A percentile compares a stretch with the other conserved stretches of the same genome.
phyloP scores from a whole-genome alignment of 2,329 filamentous ascomycete genomes.

The Endothia cerciana region DNA sequence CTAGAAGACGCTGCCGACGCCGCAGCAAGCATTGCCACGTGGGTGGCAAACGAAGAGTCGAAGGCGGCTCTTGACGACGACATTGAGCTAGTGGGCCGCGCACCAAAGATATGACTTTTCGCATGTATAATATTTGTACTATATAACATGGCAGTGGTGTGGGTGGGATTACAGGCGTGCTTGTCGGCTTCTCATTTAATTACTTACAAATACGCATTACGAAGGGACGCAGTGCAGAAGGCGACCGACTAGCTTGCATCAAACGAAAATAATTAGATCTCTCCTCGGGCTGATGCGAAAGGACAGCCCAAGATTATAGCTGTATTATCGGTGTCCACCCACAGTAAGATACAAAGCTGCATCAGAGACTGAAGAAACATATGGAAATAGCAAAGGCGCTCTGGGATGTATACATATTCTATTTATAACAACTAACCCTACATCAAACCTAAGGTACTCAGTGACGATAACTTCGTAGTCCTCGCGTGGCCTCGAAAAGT shows the following conservation, averaged over 20 bases:
- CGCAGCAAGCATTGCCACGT: constrained; percentile 26
- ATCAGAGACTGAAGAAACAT: too few species aligned
- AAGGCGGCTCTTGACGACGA: constrained; percentile 21
- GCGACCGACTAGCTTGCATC: neutral
- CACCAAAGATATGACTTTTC: constrained; percentile 3
- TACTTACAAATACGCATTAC: too few species aligned
- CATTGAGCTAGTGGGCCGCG: constrained; percentile 21
- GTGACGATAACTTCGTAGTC: neutral
- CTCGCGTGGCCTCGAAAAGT: too few species aligned
- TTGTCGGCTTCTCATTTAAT: too few species aligned
- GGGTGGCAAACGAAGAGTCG: constrained; percentile 22
- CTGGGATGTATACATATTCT: neutral
- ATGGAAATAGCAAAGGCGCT: neutral
- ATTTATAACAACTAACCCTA: neutral
- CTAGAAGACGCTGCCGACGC: constrained; percentile 39
- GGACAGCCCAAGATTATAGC: neutral
- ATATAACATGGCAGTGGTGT: neutral
- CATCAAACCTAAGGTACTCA: neutral
- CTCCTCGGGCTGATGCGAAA: neutral
- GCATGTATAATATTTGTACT: constrained; percentile 11
- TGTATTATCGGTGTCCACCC: neutral
- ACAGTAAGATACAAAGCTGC: neutral
- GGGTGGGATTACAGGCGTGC: neutral
- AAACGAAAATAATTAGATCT: neutral
- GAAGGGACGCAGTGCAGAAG: neutral